Percentiles rank a stretch among this genome's conserved stretches.
Evolutionary conservation across 805 yeast genomes (phyloP).

Genomic region (Brettanomyces sp.): DNA sequence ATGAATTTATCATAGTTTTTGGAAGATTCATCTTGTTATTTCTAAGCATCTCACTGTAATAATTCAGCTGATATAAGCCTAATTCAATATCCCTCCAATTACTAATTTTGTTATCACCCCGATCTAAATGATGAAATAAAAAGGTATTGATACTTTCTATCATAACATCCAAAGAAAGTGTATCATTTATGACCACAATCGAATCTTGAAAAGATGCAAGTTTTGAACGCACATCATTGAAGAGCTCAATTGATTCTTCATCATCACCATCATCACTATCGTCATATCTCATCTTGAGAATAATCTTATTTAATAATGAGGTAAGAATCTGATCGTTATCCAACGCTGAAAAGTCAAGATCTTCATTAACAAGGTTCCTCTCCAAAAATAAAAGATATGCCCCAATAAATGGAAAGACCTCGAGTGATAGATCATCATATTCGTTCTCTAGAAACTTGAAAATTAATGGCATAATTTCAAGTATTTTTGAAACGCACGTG

Average conservation of each 20-base stretch:
- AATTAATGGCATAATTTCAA: constrained; percentile 62
- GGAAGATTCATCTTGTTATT: constrained; percentile 67
- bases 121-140: constrained; percentile 14
- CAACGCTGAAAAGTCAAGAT: constrained; percentile 21
- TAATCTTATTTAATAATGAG: constrained; percentile 56
- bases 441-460: constrained; percentile 68
- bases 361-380: constrained; percentile 34
- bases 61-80: constrained; percentile 74
- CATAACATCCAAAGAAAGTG: constrained; percentile 26
- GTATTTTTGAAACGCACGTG: constrained; percentile 35
- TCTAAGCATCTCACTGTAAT: constrained; percentile 70
- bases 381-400: constrained; percentile 64
- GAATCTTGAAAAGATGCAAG: constrained; percentile 79
- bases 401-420: constrained; percentile 73
- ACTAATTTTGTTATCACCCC: constrained; percentile 5
- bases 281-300: constrained; percentile 73
- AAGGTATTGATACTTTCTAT: constrained; percentile 40
- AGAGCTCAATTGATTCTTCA: constrained; percentile 68
- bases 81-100: constrained; percentile 83
- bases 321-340: constrained; percentile 43
- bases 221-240: constrained; percentile 66
- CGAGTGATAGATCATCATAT: constrained; percentile 80
- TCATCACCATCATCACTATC: constrained; percentile 48
- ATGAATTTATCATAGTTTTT: constrained; percentile 52
- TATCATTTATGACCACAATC: constrained; percentile 39